These are phyloP conservation scores for Saccharata proteae DNA, from an alignment of 2,329 filamentous ascomycete species.

Conservation along the genomic window DNA sequence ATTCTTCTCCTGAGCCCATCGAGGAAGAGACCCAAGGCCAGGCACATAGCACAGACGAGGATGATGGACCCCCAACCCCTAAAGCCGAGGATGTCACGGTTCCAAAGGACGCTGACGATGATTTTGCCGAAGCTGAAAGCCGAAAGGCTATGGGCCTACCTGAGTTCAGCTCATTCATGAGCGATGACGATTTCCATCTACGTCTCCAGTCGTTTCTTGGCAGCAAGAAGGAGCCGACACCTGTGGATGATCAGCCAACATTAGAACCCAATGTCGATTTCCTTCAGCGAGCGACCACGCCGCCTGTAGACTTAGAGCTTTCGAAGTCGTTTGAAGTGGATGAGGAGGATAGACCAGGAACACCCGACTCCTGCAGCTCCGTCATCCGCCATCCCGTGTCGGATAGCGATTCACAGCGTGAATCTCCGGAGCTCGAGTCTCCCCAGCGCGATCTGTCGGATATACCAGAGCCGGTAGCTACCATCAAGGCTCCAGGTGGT, in stretches of 20 bases:
- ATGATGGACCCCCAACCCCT: conserved; percentile 35
- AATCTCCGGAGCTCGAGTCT: conserved; percentile 30
- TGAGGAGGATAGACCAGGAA: conserved; percentile 48
- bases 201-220: conserved; percentile 38
- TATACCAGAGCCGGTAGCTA: conserved; percentile 70
- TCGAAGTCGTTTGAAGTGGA: conserved; percentile 43
- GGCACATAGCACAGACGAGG: conserved; percentile 23
- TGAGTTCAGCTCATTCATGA: conserved; percentile 37
- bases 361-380: conserved; percentile 80
- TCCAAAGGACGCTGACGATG: conserved; percentile 1
- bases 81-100: conserved; percentile 19
- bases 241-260: conserved; percentile 19
- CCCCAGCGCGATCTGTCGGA: conserved; percentile 38
- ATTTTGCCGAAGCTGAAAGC: conserved; percentile 9
- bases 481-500: conserved; percentile 77
- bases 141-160: conserved; percentile 26
- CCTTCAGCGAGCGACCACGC: conserved; percentile 42
- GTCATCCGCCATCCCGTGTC: conserved; percentile 72
- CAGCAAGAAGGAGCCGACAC: conserved; percentile 18
- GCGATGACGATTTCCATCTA: conserved; percentile 40
- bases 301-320: conserved; percentile 17
- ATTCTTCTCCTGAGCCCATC: conserved; percentile 31
- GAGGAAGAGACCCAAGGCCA: conserved; percentile 21
- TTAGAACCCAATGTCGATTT: conserved; percentile 27
- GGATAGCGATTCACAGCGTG: conserved; percentile 15